Evolutionary conservation across 2,329 filamentous ascomycete species (phyloP).

Genomic region (Fusarium torulosum): DNA sequence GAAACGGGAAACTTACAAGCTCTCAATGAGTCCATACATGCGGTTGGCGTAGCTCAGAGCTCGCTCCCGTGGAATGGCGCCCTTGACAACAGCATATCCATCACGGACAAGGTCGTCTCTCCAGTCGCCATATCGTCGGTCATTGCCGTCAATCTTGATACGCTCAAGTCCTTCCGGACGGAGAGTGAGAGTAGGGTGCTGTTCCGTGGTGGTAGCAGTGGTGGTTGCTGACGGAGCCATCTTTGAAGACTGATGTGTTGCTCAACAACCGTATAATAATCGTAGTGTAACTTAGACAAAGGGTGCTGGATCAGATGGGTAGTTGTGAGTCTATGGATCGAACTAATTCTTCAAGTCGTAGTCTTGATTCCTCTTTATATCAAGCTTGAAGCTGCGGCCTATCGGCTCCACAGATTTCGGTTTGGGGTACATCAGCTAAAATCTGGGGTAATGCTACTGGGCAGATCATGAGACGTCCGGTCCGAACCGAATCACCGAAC

Average conservation of each 20-base stretch:
- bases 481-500: slow-evolving; percentile 24
- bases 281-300: neutral
- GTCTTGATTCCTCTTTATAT: slow-evolving; percentile 21
- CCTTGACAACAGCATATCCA: slow-evolving; percentile 40
- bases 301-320: neutral
- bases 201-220: slow-evolving; percentile 17
- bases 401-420: neutral
- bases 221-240: slow-evolving; percentile 29
- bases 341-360: neutral
- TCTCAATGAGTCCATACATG: slow-evolving; percentile 42
- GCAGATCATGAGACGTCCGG: slow-evolving; percentile 2
- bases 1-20: slow-evolving; percentile 24
- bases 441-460: slow-evolving; percentile 12
- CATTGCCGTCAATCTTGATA: slow-evolving; percentile 37
- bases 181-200: slow-evolving; percentile 40
- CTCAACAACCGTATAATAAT: neutral
- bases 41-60: slow-evolving; percentile 44
- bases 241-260: neutral
- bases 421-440: neutral
- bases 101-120: slow-evolving; percentile 42
- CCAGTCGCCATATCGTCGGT: slow-evolving; percentile 43
- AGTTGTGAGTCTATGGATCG: neutral
- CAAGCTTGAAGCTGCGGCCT: neutral
- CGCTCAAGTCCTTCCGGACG: slow-evolving; percentile 40
- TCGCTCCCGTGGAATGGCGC: slow-evolving; percentile 38